Percentiles rank a stretch among this genome's conserved stretches.
Evolutionary conservation across 2,329 filamentous ascomycete species (phyloP).

Genomic region (Hypoxylon sp.): DNA sequence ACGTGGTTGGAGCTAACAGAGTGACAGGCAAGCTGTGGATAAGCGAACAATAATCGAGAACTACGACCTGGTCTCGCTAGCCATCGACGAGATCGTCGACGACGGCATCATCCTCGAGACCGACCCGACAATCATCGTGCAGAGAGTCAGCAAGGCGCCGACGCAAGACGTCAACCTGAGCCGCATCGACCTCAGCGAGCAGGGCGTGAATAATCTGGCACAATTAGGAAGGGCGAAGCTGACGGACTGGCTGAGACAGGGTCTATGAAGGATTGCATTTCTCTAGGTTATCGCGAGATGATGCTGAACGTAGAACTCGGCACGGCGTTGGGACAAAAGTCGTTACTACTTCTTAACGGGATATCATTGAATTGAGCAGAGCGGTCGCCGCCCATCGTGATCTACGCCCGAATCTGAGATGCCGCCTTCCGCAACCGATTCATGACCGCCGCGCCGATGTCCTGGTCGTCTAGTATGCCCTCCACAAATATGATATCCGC

Average conservation of each 20-base stretch:
- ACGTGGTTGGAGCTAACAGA: conserved; percentile 18
- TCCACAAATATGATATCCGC: conserved; percentile 91
- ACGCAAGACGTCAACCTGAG: conserved; percentile 90
- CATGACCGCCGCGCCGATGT: conserved; percentile 88
- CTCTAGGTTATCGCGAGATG: conserved; percentile 22
- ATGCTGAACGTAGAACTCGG: conserved; percentile 37
- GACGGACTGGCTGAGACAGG: conserved; percentile 88
- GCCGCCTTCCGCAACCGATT: conserved; percentile 83
- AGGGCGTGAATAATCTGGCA: conserved; percentile 92
- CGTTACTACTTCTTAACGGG: conserved; percentile 36
- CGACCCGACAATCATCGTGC: conserved; percentile 91
- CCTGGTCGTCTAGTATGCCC: conserved; percentile 79
- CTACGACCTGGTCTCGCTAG: conserved; percentile 93
- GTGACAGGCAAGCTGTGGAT: conserved; percentile 84
- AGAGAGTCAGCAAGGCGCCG: conserved; percentile 90
- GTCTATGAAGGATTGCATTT: conserved; percentile 60
- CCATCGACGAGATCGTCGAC: conserved; percentile 94
- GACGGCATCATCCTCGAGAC: conserved; percentile 98
- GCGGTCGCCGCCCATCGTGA: conserved; percentile 38
- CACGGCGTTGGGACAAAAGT: conserved; percentile 44
- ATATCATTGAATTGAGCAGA: conserved; percentile 35
- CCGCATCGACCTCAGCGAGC: conserved; percentile 93
- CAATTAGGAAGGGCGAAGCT: conserved; percentile 93
- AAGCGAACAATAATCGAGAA: conserved; percentile 98
- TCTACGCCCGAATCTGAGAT: conserved; percentile 63